A percentile compares a stretch with the other conserved stretches of the same genome.
phyloP scores from a whole-genome alignment of 2,329 filamentous ascomycete genomes.

The Colletotrichum filicis region DNA sequence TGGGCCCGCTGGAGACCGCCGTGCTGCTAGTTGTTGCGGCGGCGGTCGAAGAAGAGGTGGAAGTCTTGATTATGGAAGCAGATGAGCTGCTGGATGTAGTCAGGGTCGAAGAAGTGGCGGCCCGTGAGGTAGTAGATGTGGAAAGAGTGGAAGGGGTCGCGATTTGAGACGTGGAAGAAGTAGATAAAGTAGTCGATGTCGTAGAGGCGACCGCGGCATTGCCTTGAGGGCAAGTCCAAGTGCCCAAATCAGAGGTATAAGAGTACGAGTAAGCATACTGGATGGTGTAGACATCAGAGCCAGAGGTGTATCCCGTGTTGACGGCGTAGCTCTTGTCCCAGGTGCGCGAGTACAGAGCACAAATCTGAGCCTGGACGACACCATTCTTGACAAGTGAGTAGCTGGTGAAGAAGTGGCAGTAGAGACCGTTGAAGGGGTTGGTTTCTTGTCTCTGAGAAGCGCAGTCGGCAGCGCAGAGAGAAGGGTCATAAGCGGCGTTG shows the following conservation, averaged over 20 bases:
- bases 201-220: neutral
- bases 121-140: neutral
- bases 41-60: neutral
- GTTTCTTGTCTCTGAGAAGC: conserved; percentile 5
- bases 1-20: neutral
- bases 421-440: conserved; percentile 9
- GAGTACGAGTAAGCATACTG: conserved; percentile 17
- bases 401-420: conserved; percentile 19
- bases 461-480: conserved; percentile 17
- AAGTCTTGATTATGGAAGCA: neutral
- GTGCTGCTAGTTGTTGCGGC: neutral
- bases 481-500: conserved; percentile 8
- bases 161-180: neutral
- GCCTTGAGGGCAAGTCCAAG: neutral
- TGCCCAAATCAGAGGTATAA: neutral
- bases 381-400: conserved; percentile 19
- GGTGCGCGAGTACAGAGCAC: conserved; percentile 14
- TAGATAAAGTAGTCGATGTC: neutral
- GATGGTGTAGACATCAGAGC: conserved; percentile 18
- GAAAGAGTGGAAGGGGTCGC: neutral
- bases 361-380: conserved; percentile 15
- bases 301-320: conserved; percentile 14
- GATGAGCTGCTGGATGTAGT: neutral
- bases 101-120: neutral
- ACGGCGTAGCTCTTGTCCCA: conserved; percentile 16